Base-by-base conservation (phyloP, 208 protist genomes). In the Crithidia acanthocephali region DNA sequence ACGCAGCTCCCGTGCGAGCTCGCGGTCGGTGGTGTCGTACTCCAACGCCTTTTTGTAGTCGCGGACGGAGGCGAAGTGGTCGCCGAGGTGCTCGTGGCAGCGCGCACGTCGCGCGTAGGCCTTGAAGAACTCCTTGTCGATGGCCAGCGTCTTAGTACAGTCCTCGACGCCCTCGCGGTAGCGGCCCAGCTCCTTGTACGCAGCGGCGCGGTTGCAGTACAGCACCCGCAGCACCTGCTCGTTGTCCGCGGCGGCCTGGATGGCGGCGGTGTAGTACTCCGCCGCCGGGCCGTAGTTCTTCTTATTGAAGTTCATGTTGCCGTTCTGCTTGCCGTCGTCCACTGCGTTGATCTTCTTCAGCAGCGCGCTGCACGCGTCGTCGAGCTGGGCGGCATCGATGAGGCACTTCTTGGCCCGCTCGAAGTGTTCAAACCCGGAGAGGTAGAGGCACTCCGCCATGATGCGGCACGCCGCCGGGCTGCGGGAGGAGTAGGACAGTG, bases 151-250 rank as follows among this genome's bases (percentile, higher is more conserved):
- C 72, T 90, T 93, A 64, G 86, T 93, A 75, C 92, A 96, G 80
- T 97, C 94, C 63, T 93, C 90, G 25, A 97, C 76, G 28, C 87
- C 91, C 57, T 95, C 89, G 23, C 90, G 81, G 76, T 88, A 97
- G 73, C 85, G 83, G 60, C 83, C 83, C 18, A 97, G 73, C 74
- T 97, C 88, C 79, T 95, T 96, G 70, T 92, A 79, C 15, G 94
- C 91, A 13, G 94, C 94, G 30, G 94, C 92, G 47, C 94, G 90
- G 73, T 97, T 97, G 81, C 88, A 96, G 81, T 97, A 95, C 48
- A 97, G 79, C 56, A 97, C 93, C 44, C 91, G 89, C 68, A 95
- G 71, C 45, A 97, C 89, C 61, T 94, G 83, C 37, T 91, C 79
- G 58, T 94, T 95, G 69, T 79, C 81, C 10, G 71, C 74, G 1